phyloP scores from a whole-genome alignment of 1,284 basidiomycete genomes.

The Sporisorium scitamineum region DNA sequence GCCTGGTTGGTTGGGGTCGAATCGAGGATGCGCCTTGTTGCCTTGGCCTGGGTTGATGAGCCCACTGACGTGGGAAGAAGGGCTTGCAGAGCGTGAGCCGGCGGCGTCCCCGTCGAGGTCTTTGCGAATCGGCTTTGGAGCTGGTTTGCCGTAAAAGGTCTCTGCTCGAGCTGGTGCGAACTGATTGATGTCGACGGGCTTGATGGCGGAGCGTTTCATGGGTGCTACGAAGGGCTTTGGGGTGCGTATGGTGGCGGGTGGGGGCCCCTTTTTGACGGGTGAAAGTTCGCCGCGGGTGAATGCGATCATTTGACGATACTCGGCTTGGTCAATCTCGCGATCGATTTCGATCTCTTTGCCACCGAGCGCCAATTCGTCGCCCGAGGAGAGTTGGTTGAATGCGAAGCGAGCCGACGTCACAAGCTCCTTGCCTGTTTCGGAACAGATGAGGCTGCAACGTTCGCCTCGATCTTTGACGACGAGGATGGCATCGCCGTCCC shows the following conservation, averaged over 20 bases:
- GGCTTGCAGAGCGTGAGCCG: constrained; percentile 20
- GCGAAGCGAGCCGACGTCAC: constrained; percentile 36
- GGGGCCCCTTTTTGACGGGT: constrained; percentile 27
- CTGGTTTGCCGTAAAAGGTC: constrained; percentile 47
- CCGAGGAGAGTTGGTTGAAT: constrained; percentile 41
- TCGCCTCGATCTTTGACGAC: constrained; percentile 51
- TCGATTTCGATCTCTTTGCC: constrained; percentile 59
- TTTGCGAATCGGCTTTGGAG: constrained; percentile 13
- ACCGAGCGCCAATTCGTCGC: constrained; percentile 54
- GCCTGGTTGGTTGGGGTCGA: constrained; percentile 69
- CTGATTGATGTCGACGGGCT: constrained; percentile 41
- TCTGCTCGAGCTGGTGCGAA: constrained; percentile 39
- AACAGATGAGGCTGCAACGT: constrained; percentile 52
- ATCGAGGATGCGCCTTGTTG: constrained; percentile 40
- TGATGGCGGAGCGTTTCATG: constrained; percentile 32
- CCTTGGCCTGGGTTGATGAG: constrained; percentile 41
- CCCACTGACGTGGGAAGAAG: constrained; percentile 30
- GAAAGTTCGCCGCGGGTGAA: constrained; percentile 42
- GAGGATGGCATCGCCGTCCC: constrained; percentile 76
- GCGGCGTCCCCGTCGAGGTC: constrained; percentile 11
- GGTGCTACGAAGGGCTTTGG: constrained; percentile 39
- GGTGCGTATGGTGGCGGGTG: constrained; percentile 32
- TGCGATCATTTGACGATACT: constrained; percentile 34
- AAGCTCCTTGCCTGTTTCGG: constrained; percentile 56
- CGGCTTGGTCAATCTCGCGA: constrained; percentile 28